Evolutionary conservation across 257 asterid genomes (phyloP).

Genomic region (Salvia rosmarinus): DNA sequence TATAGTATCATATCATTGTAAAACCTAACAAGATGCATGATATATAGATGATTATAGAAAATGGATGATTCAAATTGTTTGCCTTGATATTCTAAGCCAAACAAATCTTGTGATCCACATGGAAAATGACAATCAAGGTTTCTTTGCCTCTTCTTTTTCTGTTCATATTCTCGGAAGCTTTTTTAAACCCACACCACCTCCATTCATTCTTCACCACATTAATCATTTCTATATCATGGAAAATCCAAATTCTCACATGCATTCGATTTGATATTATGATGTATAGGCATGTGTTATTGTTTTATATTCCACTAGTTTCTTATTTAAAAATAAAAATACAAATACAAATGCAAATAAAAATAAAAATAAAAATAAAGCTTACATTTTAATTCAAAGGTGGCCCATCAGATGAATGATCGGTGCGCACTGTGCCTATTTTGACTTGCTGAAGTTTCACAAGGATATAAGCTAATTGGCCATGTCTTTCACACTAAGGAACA

Average conservation of each 20-base stretch:
- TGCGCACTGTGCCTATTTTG: slow-evolving; percentile 21
- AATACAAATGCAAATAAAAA: no score
- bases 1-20: no score
- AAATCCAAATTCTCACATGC: slow-evolving; percentile 26
- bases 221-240: slow-evolving; percentile 14
- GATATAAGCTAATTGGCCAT: not conserved
- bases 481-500: slow-evolving; percentile 9
- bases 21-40: not conserved
- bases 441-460: not conserved
- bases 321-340: no score
- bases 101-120: slow-evolving; percentile 26
- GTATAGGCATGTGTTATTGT: not conserved
- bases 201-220: not conserved
- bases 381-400: slow-evolving; percentile 29
- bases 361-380: not conserved
- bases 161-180: not conserved
- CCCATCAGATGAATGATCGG: slow-evolving; percentile 29
- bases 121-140: not conserved
- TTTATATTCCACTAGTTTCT: not conserved
- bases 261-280: slow-evolving; percentile 18
- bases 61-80: not conserved
- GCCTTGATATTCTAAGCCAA: not conserved
- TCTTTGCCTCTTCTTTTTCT: not conserved
- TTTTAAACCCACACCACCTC: slow-evolving; percentile 27
- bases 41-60: not conserved